Base-by-base conservation (phyloP, 2,329 filamentous ascomycete genomes). In the Penicillium hordei region DNA sequence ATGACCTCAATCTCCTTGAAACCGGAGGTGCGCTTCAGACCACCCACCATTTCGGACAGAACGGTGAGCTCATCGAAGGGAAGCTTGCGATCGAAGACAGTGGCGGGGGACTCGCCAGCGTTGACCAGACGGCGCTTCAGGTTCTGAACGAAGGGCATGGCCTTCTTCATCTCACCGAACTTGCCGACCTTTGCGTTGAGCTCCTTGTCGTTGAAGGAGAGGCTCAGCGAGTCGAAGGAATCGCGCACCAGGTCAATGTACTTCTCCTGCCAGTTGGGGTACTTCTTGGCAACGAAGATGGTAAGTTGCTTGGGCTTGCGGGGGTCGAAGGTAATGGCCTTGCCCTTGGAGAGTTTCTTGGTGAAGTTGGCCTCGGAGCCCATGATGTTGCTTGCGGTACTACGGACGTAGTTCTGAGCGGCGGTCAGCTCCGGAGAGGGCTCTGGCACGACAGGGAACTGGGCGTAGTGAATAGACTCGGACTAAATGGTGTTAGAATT, bases 281-380 rank as follows among this genome's bases (percentile, higher is more conserved):
- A 97, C 60, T 85, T 85, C 66, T 86, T 84, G 7, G 91, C 90
- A 50, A 87, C 85, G 79, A 87, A 97, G 70, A 99, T 89, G 52
- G 89, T 92, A 64, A 97, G 85, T 79, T 90, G 91, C 84, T 97
- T 97, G 61, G 91, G 87, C 78, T 93, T 89, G 78, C 91, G 92
- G 39, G 93, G 91, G 76, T 99, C 93, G 72, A 95, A 97, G 19
- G 83, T 81, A 8, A 86, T 84, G 63, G 87, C 83, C 80, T 97
- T 97, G 77, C 93, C 94, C 82, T 97, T 97, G 65, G 89, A 88
- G 76, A 95, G 88, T 81, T 90, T 92, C 84, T 96, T 96, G 66
- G 90, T 58, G 83, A 75, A 74, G 53, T 65, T 83, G 17, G 89
- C 88, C 78, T 97, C 93, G 7, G 92, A 90, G 29, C 89, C 90